Base-by-base conservation (phyloP, 768 basidiomycete genomes). In the Kwoniella sp. region DNA sequence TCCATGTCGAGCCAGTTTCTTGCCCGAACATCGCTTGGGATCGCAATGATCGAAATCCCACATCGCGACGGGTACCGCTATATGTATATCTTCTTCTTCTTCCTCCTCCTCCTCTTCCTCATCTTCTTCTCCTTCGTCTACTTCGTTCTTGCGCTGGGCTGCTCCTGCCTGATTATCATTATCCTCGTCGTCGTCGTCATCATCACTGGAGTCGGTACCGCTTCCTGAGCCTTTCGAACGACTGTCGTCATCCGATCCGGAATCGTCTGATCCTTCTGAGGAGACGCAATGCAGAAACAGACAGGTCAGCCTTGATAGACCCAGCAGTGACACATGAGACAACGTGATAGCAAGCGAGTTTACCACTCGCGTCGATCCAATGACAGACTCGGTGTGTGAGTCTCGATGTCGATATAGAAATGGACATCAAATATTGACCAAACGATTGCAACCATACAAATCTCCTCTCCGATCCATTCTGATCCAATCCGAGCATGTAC, bases 21-120 rank as follows among this genome's bases (percentile, higher is more conserved):
- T 97, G 2, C 96, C 96, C 3, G 87, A 88, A 72, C 89, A 90
- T 59, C 87, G 83, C 53, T 88, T 88, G 0, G 95, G 94, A 79
- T 99, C 95, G 77, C 96, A 99, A 78, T 99, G 96, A 78, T 91
- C 89, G 81, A 99, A 97, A 78, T 99, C 95, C 94, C 94, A 97
- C 94, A 97, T 97, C 37, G 92, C 93, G 2, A 96, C 88, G 1
- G 92, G 92, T 12, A 96, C 79, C 7, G 61, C 71, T 37, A 83
- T 82, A 56, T 69, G 73, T 0, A 72, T 48, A 38, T 65, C 53
- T 34, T 70, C 61, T 48, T 75, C 79, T 28, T 79, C 82, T 2
- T 79, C 82, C 17, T 77, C 82, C 2, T 74, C 82, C 28, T 75
- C 82, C 7, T 81, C 83, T 5, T 81, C 82, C 4, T 81, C 82